These are phyloP conservation scores for Parmelia sp. DNA, from an alignment of 495 filamentous ascomycete genomes.

Conservation along the genomic window DNA sequence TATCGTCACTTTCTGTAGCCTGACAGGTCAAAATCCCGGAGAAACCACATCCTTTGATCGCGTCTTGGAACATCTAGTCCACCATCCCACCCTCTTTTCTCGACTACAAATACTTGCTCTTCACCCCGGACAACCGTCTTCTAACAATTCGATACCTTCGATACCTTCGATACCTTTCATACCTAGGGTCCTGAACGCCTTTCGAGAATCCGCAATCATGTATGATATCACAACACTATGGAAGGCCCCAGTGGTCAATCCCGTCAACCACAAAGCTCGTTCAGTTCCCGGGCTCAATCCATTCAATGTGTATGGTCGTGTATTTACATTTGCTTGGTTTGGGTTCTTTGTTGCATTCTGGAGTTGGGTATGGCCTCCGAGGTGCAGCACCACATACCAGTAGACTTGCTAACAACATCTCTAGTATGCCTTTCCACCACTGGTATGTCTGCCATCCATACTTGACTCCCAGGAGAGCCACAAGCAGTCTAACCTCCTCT, in stretches of 20 bases:
- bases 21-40: constrained; percentile 10
- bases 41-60: constrained; percentile 16
- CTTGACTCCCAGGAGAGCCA: not conserved
- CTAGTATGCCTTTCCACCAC: constrained; percentile 67
- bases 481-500: constrained; percentile 16
- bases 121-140: not conserved
- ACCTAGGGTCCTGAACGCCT: not conserved
- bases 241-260: constrained; percentile 59
- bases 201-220: constrained; percentile 12
- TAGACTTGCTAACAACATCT: not conserved
- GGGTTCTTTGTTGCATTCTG: constrained; percentile 96
- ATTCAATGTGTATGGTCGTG: constrained; percentile 72
- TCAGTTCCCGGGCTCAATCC: constrained; percentile 79
- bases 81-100: not conserved
- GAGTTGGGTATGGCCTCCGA: constrained; percentile 59
- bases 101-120: constrained; percentile 2
- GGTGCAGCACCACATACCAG: not conserved
- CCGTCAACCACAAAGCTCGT: constrained; percentile 70
- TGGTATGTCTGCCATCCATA: constrained; percentile 49
- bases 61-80: not conserved
- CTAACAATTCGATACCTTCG: not conserved
- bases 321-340: constrained; percentile 91
- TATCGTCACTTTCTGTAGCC: constrained; percentile 5
- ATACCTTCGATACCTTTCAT: not conserved
- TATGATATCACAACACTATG: constrained; percentile 44